Base-by-base conservation (phyloP, 2,329 filamentous ascomycete genomes). In the Aspergillus brasiliensis region DNA sequence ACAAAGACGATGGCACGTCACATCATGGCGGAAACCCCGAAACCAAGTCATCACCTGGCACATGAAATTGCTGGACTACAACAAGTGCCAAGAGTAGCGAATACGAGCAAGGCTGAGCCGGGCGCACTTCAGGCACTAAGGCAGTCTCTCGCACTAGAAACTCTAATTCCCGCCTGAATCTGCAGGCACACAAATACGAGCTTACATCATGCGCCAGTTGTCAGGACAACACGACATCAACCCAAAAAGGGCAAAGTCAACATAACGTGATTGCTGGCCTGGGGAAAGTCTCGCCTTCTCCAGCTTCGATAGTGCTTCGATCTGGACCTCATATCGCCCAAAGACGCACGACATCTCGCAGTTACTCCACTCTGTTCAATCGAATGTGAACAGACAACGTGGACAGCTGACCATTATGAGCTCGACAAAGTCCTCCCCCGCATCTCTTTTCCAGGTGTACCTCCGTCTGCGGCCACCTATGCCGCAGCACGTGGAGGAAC, bases 361-460 rank as follows among this genome's bases (percentile, higher is more conserved):
- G 13, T 28, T 37, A 57, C 28, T 27, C 34, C 40, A 44, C 10
- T 19, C 58, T 58, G 54, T 58, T 53, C 38, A 19, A 27, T 38
- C 48, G 21, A 31, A 40, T 31, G 34, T 55, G 46, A 40, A 47
- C 21, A 54, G 25, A 21, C 51, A 25, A 49, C 31, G 47, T 49
- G 46, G 51, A 60, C 38, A 47, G 19, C 51, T 57, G 55, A 61
- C 65, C 60, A 60, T 34, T 51, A 81, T 81, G 78, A 75, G 76
- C 51, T 64, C 74, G 19, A 70, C 77, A 59, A 84, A 82, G 69
- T 71, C 78, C 3, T 73, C 82, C 37, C 74, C 75, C 58, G 86
- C 85, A 62, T 84, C 86, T 53, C 86, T 97, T 38, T 98, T 98
- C 75, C 89, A 97, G 77, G 94, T 98, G 59, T 97, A 91, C 73